A percentile compares a stretch with the other conserved stretches of the same genome.
Evolutionary conservation across 2,329 filamentous ascomycete species (phyloP).

Genomic region (Exutisphaerella laricina): DNA sequence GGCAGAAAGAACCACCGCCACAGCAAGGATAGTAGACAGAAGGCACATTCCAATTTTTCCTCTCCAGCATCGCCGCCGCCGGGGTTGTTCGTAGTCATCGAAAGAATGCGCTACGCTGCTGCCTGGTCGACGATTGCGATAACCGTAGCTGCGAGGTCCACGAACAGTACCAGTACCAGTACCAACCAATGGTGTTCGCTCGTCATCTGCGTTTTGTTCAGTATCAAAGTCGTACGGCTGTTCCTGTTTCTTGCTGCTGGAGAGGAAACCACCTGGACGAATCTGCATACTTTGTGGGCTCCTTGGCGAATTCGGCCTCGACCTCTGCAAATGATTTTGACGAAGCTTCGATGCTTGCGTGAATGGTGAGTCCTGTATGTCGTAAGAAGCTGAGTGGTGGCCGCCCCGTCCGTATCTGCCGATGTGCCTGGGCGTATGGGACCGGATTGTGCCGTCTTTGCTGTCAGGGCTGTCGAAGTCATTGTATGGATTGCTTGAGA

Average conservation of each 20-base stretch:
- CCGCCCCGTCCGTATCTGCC: constrained; percentile 71
- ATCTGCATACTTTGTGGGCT: constrained; percentile 46
- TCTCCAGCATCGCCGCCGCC: constrained; percentile 19
- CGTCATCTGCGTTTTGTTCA: constrained; percentile 76
- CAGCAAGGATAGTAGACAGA: constrained; percentile 72
- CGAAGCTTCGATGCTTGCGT: constrained; percentile 63
- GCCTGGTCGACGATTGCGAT: constrained; percentile 41
- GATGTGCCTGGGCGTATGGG: constrained; percentile 72
- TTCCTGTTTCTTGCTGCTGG: constrained; percentile 50
- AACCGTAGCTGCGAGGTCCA: constrained; percentile 12
- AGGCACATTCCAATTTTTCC: constrained; percentile 80
- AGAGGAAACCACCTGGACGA: constrained; percentile 32
- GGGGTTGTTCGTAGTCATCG: constrained; percentile 23
- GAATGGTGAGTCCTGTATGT: constrained; percentile 75
- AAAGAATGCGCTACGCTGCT: constrained; percentile 49
- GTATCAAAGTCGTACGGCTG: constrained; percentile 68
- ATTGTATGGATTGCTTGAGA: constrained; percentile 71
- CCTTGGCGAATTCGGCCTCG: constrained; percentile 62
- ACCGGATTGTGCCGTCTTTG: constrained; percentile 40
- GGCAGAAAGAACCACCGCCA: constrained; percentile 76
- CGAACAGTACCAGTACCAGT: constrained; percentile 26
- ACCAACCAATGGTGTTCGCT: constrained; percentile 73
- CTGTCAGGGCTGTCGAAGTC: constrained; percentile 47
- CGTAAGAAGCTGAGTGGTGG: constrained; percentile 61
- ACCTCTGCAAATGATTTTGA: constrained; percentile 45